phyloP scores from a whole-genome alignment of 371 early-diverging fungal genomes.

The Saksenaea oblongispora region DNA sequence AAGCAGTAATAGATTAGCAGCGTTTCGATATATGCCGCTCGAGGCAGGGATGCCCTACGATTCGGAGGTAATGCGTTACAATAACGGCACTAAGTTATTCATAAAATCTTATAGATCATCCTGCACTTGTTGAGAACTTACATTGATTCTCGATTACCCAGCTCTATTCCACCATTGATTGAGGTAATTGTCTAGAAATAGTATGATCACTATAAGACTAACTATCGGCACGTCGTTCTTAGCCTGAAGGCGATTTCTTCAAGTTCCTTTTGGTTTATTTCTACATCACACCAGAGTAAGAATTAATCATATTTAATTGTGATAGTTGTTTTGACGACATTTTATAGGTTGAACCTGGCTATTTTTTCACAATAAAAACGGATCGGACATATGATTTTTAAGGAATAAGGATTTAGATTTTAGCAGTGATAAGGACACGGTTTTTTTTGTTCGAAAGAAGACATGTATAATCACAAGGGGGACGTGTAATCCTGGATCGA shows the following conservation, averaged over 20 bases:
- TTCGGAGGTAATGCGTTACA: conserved; percentile 10
- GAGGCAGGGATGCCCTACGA: conserved; percentile 16
- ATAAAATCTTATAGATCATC: conserved; percentile 5
- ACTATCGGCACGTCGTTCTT: neutral
- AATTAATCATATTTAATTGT: neutral
- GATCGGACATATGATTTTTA: too few relatives aligned
- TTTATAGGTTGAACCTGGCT: neutral
- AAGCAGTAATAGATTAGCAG: conserved; percentile 5
- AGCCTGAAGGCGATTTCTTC: conserved; percentile 18
- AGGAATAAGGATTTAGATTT: too few relatives aligned
- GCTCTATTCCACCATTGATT: conserved; percentile 16
- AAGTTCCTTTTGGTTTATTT: conserved; percentile 21
- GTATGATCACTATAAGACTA: too few relatives aligned
- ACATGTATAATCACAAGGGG: too few relatives aligned
- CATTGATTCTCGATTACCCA: conserved; percentile 7
- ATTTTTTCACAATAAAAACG: neutral
- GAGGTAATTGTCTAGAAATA: conserved; percentile 7
- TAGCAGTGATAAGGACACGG: too few relatives aligned
- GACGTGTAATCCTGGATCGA: too few relatives aligned
- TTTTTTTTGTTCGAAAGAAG: too few relatives aligned
- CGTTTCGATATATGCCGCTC: conserved; percentile 1
- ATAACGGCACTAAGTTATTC: neutral
- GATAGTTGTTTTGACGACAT: neutral
- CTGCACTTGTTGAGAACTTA: conserved; percentile 13
- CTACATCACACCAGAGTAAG: conserved; percentile 23